Evolutionary conservation across 208 protist genomes (phyloP).

Genomic region (Strigomonas culicis): DNA sequence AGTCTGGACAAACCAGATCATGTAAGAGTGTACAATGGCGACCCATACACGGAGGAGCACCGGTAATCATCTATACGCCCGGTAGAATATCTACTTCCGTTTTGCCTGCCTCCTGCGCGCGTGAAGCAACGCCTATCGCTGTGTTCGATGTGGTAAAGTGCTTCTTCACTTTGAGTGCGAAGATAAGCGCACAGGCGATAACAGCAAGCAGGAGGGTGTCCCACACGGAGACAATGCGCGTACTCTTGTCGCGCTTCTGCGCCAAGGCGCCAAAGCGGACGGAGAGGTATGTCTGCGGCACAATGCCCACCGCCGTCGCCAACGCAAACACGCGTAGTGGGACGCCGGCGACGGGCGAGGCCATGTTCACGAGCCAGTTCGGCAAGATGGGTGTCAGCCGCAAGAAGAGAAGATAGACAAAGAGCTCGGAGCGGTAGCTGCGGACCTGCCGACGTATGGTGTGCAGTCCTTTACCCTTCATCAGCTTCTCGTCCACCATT

Average conservation of each 20-base stretch:
- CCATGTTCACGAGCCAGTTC: slow-evolving; percentile 94
- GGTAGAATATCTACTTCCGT: no score
- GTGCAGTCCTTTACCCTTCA: slow-evolving; percentile 52
- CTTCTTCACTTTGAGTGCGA: not conserved
- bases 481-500: slow-evolving; percentile 28
- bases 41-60: no score
- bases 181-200: slow-evolving; percentile 13
- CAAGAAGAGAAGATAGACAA: slow-evolving; percentile 91
- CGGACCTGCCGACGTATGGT: slow-evolving; percentile 57
- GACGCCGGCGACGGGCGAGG: slow-evolving; percentile 77
- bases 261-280: slow-evolving; percentile 74
- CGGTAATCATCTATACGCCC: no score
- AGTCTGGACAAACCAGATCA: no score
- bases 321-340: slow-evolving; percentile 61
- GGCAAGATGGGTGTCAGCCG: slow-evolving; percentile 90
- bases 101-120: no score
- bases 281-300: slow-evolving; percentile 87
- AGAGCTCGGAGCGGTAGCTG: slow-evolving; percentile 56
- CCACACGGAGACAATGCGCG: slow-evolving; percentile 55
- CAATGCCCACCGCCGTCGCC: slow-evolving; percentile 83
- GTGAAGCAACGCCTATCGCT: no score
- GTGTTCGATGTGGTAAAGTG: no score
- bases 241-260: slow-evolving; percentile 7
- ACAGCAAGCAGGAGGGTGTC: slow-evolving; percentile 65
- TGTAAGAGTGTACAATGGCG: no score